A percentile compares a stretch with the other conserved stretches of the same genome.
phyloP scores from a whole-genome alignment of 306 rosid genomes.

The Astragalus membranaceus region DNA sequence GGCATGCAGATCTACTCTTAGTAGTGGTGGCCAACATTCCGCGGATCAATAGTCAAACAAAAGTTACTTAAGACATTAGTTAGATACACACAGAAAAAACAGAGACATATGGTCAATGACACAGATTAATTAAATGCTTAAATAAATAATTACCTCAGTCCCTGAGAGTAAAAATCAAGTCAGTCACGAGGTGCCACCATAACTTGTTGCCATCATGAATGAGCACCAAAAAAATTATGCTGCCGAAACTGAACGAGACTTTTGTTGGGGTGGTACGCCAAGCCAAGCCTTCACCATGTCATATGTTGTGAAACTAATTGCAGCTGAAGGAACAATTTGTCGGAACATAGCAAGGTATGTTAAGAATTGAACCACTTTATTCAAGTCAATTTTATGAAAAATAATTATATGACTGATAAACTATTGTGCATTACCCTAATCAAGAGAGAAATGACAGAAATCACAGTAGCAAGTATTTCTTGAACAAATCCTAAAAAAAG shows the following conservation, averaged over 20 bases:
- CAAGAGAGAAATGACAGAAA: neutral
- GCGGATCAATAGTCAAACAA: constrained; percentile 20
- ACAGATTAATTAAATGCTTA: neutral
- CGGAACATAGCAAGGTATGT: constrained; percentile 8
- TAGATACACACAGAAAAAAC: neutral
- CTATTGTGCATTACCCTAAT: neutral
- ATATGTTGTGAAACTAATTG: constrained; percentile 79
- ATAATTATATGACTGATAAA: neutral
- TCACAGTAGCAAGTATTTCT: neutral
- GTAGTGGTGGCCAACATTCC: constrained; percentile 18
- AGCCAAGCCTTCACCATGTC: constrained; percentile 84
- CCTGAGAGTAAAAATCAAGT: too few species aligned
- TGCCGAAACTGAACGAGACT: constrained; percentile 41
- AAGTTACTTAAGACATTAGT: too few species aligned
- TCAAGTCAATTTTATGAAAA: neutral
- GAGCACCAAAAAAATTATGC: constrained; percentile 22
- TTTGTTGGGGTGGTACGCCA: constrained; percentile 59
- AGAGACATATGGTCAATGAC: constrained; percentile 24
- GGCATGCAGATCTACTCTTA: too few species aligned
- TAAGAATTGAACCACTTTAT: neutral
- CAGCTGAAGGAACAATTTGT: constrained; percentile 95
- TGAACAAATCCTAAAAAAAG: neutral
- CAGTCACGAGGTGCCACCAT: too few species aligned
- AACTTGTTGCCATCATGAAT: neutral
- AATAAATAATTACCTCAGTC: neutral